Evolutionary conservation across 2,329 filamentous ascomycete genomes (phyloP), one percentile per base, ranked within the genome.

Genomic region (Sordariomycetes sp.): DNA sequence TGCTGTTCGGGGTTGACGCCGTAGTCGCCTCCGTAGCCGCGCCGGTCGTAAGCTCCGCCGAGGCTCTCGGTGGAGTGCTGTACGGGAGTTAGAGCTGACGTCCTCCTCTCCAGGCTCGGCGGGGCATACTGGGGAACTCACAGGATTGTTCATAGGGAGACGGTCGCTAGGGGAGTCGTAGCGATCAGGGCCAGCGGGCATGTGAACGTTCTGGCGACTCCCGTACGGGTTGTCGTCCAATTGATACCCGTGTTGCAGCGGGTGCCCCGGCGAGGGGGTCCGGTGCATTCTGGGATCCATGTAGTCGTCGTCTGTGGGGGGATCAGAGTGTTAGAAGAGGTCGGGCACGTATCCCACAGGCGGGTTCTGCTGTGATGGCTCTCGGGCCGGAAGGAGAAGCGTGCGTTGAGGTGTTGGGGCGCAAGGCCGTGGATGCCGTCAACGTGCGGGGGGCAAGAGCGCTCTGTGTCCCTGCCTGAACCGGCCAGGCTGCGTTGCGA

Each of bases 121-220:
- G 54, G 24, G 40, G n/a, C 12, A 18, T 7, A 46, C 18, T 18
- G 40, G 40, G 37, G 25, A 32, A 80, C 87, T 77, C 72, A 93
- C 89, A 59, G 92, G 93, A 55, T 90, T 89, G 71, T 97, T 92
- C 62, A 92, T 80, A 59, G 88, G 84, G 56, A 97, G 76, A 59
- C 86, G 80, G 72, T 97, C 93, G 66, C 84, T 86, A 1, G 87
- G 83, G 50, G 60, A 59, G 55, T 62, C 58, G 51, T 62, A 58
- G n/a, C 61, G 58, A 24, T 53, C 53, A 20, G 61, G 61, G 16
- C 60, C 43, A 32, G 48, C 46, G 37, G 54, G 59, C 58, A 60
- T 59, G 48, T 89, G 82, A 55, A 92, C 75, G 61, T 84, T 85
- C 54, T 68, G 70, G 61, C 77, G 69, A 54, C 61, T 59, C 66